Percentiles rank a stretch among this genome's conserved stretches.
These are phyloP conservation scores for Taxawa tesnikishii DNA, from an alignment of 2,329 filamentous ascomycete genomes.

Conservation along the genomic window DNA sequence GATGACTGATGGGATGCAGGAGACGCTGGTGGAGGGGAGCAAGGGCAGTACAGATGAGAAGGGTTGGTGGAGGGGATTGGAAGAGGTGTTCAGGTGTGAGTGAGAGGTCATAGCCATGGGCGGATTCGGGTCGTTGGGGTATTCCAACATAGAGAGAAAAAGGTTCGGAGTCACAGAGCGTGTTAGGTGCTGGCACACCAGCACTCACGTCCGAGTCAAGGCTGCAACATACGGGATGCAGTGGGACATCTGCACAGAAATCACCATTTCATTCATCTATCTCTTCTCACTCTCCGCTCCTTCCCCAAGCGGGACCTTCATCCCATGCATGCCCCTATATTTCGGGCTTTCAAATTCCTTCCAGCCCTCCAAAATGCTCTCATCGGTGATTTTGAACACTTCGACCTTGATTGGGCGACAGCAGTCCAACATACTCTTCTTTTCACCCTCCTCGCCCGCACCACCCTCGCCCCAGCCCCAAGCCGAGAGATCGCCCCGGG, in stretches of 20 bases:
- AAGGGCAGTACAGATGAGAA: constrained; percentile 43
- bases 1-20: constrained; percentile 69
- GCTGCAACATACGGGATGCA: too few species aligned
- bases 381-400: constrained; percentile 47
- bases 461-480: constrained; percentile 62
- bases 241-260: too few species aligned
- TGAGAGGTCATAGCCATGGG: constrained; percentile 19
- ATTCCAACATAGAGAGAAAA: too few species aligned
- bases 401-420: constrained; percentile 65
- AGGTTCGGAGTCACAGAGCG: too few species aligned
- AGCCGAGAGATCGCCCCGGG: constrained; percentile 71
- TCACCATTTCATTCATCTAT: too few species aligned
- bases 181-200: too few species aligned
- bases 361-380: constrained; percentile 48
- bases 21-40: constrained; percentile 44
- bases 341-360: constrained; percentile 44
- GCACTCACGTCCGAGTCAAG: too few species aligned
- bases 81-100: constrained; percentile 55
- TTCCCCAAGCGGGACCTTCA: constrained; percentile 38
- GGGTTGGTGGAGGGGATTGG: constrained; percentile 54
- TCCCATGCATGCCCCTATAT: constrained; percentile 56
- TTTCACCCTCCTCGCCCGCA: constrained; percentile 45
- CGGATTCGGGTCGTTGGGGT: too few species aligned
- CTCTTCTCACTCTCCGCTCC: constrained; percentile 1
- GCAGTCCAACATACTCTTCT: constrained; percentile 55